These are phyloP conservation scores for Trypanosoma conorhini DNA, from an alignment of 208 protist genomes.

Conservation along the genomic window DNA sequence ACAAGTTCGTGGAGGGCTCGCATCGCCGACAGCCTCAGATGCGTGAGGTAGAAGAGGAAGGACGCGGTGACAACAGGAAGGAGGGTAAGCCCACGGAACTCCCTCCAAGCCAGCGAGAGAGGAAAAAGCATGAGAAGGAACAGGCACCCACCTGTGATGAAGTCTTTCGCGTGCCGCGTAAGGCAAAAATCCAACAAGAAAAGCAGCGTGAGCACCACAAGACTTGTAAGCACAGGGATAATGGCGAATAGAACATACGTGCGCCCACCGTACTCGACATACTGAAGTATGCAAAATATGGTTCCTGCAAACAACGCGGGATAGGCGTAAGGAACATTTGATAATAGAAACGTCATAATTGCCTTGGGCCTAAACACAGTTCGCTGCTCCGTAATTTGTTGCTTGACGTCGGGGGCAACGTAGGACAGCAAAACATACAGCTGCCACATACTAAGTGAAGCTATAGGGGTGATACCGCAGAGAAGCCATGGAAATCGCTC, in stretches of 20 bases:
- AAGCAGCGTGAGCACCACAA: conserved; percentile 54
- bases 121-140: conserved; percentile 65
- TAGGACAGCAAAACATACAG: conserved; percentile 49
- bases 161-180: conserved; percentile 46
- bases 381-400: conserved; percentile 55
- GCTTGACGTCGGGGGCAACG: conserved; percentile 55
- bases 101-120: conserved; percentile 47
- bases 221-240: conserved; percentile 56
- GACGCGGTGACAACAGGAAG: conserved; percentile 55
- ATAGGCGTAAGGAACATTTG: conserved; percentile 73
- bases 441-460: conserved; percentile 77
- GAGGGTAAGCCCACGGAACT: conserved; percentile 63
- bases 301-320: conserved; percentile 61
- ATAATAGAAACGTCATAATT: conserved; percentile 54
- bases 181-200: conserved; percentile 69
- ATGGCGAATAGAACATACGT: conserved; percentile 59
- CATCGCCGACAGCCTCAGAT: conserved; percentile 45
- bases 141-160: conserved; percentile 55
- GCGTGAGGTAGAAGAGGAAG: conserved; percentile 58
- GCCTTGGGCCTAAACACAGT: conserved; percentile 40
- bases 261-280: conserved; percentile 62
- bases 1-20: conserved; percentile 49
- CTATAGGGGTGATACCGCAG: conserved; percentile 65
- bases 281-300: conserved; percentile 67
- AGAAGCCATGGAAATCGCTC: conserved; percentile 71